A percentile compares a stretch with the other conserved stretches of the same genome.
phyloP scores from a whole-genome alignment of 805 yeast species.

The Wickerhamomyces sydowiorum region DNA sequence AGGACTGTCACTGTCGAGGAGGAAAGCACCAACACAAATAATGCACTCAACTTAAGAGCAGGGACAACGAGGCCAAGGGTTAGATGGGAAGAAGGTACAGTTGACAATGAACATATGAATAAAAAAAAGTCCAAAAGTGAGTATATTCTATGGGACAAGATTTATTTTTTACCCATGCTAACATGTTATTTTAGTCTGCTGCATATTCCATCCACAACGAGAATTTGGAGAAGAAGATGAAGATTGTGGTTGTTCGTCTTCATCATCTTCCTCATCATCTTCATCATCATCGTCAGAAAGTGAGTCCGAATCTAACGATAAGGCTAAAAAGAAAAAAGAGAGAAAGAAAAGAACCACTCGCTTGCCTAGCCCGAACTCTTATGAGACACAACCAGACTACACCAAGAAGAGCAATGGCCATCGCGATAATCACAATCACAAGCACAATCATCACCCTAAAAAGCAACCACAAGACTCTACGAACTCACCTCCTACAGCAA shows the following conservation, averaged over 20 bases:
- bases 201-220: slow-evolving; percentile 76
- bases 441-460: slow-evolving; percentile 5
- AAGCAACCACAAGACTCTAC: too few relatives aligned
- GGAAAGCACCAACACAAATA: background rate
- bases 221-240: slow-evolving; percentile 46
- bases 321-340: slow-evolving; percentile 27
- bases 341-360: slow-evolving; percentile 25
- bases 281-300: slow-evolving; percentile 32
- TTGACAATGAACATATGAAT: slow-evolving; percentile 86
- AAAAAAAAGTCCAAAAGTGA: slow-evolving; percentile 78
- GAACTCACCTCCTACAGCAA: too few relatives aligned
- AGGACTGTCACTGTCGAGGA: background rate
- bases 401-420: slow-evolving; percentile 18
- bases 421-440: slow-evolving; percentile 2
- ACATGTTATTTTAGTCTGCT: slow-evolving; percentile 46
- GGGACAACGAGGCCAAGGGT: slow-evolving; percentile 43
- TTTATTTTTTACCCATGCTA: background rate
- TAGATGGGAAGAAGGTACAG: slow-evolving; percentile 77
- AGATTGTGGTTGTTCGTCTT: slow-evolving; percentile 22
- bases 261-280: slow-evolving; percentile 17
- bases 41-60: slow-evolving; percentile 1
- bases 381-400: slow-evolving; percentile 79
- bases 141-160: slow-evolving; percentile 9
- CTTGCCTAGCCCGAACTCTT: slow-evolving; percentile 65
- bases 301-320: slow-evolving; percentile 25